Percentiles rank a stretch among this genome's conserved stretches.
Conservation (phyloP, 768 basidiomycete genomes). For the Hydnum rufescens region DNA sequence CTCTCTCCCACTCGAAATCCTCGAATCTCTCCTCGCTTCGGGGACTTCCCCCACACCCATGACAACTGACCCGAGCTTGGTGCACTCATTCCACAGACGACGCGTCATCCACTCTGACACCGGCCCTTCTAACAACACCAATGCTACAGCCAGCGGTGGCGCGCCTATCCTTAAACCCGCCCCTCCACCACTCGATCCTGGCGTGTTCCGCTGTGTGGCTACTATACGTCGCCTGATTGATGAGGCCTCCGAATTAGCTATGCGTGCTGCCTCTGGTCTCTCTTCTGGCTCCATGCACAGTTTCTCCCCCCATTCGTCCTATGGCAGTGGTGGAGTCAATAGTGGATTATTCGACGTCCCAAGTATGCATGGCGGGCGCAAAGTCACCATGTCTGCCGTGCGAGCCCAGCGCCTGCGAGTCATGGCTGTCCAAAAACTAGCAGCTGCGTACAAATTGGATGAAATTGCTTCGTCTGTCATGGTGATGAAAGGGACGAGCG, state of each 20-base stretch:
- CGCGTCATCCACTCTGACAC: conserved; percentile 19
- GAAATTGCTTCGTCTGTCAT: conserved; percentile 87
- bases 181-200: conserved; percentile 78
- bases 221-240: conserved; percentile 67
- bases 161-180: too few relatives aligned
- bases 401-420: conserved; percentile 62
- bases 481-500: conserved; percentile 88
- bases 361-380: conserved; percentile 33
- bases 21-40: conserved; percentile 44
- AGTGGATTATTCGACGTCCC: conserved; percentile 40
- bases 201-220: conserved; percentile 59
- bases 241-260: conserved; percentile 73
- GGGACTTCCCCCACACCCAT: conserved; percentile 24
- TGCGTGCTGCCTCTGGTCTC: conserved; percentile 71
- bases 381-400: conserved; percentile 67
- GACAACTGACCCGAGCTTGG: background rate
- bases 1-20: conserved; percentile 66
- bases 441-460: conserved; percentile 68
- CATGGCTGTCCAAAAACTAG: conserved; percentile 71
- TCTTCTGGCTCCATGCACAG: conserved; percentile 27
- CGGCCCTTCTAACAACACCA: conserved; percentile 39
- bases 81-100: background rate
- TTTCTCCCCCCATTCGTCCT: conserved; percentile 40
- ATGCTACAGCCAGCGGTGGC: too few relatives aligned
- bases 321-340: too few relatives aligned